Evolutionary conservation across 1,139 yeast species (phyloP), one percentile per base, ranked within the genome.

Genomic region (Hansenula sp.): DNA sequence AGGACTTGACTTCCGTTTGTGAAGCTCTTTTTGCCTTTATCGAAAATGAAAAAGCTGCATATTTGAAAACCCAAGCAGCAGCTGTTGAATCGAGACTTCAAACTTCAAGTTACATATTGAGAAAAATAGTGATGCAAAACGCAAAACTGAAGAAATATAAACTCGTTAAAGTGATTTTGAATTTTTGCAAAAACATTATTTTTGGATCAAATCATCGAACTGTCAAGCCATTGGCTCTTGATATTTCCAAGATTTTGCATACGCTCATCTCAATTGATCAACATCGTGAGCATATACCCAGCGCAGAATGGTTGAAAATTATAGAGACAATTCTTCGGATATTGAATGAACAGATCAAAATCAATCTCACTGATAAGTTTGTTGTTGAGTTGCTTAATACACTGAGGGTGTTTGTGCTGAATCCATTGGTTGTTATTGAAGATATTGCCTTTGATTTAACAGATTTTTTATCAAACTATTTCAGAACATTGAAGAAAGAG

Each of bases 41-140:
- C 2, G 67, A 64, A 20, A 50, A 56, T 11, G 86, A 80, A 42
- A 57, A 64, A 26, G 50, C 54, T 1, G 50, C 64, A 8, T 74
- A 64, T 47, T 43, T 54, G 28, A 64, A 62, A 31, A 56, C 49
- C 53, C 53, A 51, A 48, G 56, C 46, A 42, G 39, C 49, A 2
- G 44, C 70, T 2, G 62, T 64, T 8, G 75, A 70, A 37, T 48
- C 59, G 10, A 58, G 84, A 34, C 54, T 79, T 17, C 56, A 68
- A 3, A 59, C 61, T 20, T 71, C 73, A 0, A 65, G 79, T 0
- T 64, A 64, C 29, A 53, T 66, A 6, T 48, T 77, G 6, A 55
- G 68, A 37, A 54, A 59, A 16, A 35, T 75, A 3, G 48, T 70
- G 2, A 59, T 59, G 19, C 62, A 50, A 26, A 43, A 53, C 4